Percentiles rank a stretch among this genome's conserved stretches.
Evolutionary conservation across 805 yeast species (phyloP).

Genomic region (Ogataea dorogensis): DNA sequence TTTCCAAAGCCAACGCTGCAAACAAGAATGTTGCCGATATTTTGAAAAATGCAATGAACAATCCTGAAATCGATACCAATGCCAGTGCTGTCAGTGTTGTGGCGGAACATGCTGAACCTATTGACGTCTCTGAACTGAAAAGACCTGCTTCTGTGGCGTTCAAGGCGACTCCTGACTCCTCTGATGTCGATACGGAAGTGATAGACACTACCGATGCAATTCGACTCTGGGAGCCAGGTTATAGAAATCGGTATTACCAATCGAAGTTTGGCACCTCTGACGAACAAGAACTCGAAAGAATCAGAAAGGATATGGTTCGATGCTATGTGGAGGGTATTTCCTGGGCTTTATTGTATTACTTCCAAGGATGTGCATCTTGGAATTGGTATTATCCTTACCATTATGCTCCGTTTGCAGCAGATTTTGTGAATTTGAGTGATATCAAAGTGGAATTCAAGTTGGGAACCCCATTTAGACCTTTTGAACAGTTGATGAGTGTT

Average conservation of each 20-base stretch:
- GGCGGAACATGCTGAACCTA: constrained; percentile 28
- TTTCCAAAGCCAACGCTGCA: constrained; percentile 70
- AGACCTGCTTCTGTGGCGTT: constrained; percentile 23
- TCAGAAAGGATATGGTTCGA: constrained; percentile 59
- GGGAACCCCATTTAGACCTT: constrained; percentile 86
- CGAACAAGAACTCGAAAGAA: constrained; percentile 51
- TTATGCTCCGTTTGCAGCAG: constrained; percentile 96
- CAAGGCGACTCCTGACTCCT: constrained; percentile 30
- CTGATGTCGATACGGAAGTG: constrained; percentile 38
- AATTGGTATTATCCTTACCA: constrained; percentile 96
- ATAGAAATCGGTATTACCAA: constrained; percentile 74
- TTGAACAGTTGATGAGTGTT: constrained; percentile 92
- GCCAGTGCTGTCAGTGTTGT: constrained; percentile 30
- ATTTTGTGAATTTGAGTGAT: constrained; percentile 57
- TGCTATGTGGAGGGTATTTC: constrained; percentile 91
- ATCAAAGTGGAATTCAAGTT: constrained; percentile 54
- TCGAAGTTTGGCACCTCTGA: constrained; percentile 63
- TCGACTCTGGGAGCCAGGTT: constrained; percentile 84
- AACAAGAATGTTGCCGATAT: constrained; percentile 67
- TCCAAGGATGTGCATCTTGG: constrained; percentile 99
- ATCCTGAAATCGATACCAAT: constrained; percentile 13
- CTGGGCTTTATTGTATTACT: constrained; percentile 93
- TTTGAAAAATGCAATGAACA: constrained; percentile 40
- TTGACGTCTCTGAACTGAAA: constrained; percentile 28
- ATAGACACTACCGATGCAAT: constrained; percentile 51